These are phyloP conservation scores for Pythium periplocum DNA, from an alignment of 352 stramenopile genomes.

Conservation along the genomic window DNA sequence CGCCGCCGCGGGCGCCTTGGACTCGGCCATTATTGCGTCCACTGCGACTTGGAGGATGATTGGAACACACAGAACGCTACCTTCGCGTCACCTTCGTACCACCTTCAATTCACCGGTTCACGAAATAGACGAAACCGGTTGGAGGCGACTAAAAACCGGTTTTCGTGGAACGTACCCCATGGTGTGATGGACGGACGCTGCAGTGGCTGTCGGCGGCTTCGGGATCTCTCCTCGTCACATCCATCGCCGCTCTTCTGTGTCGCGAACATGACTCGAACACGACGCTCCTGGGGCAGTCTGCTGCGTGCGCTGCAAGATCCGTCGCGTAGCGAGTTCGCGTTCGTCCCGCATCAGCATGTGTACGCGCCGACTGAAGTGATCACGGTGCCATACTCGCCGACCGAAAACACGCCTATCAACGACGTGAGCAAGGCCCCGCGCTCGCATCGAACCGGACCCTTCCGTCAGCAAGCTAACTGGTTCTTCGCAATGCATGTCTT, in stretches of 20 bases:
- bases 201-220: too few species aligned
- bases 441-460: conserved; percentile 7
- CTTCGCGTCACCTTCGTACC: conserved; percentile 14
- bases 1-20: conserved; percentile 1
- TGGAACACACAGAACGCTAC: conserved; percentile 16
- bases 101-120: conserved; percentile 2
- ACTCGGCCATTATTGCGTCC: conserved; percentile 1
- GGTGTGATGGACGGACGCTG: too few species aligned
- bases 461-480: conserved; percentile 23
- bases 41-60: conserved; percentile 13
- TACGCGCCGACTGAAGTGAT: conserved; percentile 35
- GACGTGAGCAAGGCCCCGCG: conserved; percentile 4
- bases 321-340: conserved; percentile 71
- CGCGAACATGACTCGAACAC: neutral
- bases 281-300: conserved; percentile 49
- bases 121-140: too few species aligned
- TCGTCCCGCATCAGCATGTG: conserved; percentile 79
- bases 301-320: conserved; percentile 60
- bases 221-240: neutral
- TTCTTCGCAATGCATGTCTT: conserved; percentile 63
- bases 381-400: conserved; percentile 24
- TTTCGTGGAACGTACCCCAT: neutral
- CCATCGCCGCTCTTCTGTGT: neutral
- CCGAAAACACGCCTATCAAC: conserved; percentile 68
- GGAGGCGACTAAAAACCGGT: neutral